Conservation (phyloP, 306 rosid species). For the Rubus idaeus region DNA sequence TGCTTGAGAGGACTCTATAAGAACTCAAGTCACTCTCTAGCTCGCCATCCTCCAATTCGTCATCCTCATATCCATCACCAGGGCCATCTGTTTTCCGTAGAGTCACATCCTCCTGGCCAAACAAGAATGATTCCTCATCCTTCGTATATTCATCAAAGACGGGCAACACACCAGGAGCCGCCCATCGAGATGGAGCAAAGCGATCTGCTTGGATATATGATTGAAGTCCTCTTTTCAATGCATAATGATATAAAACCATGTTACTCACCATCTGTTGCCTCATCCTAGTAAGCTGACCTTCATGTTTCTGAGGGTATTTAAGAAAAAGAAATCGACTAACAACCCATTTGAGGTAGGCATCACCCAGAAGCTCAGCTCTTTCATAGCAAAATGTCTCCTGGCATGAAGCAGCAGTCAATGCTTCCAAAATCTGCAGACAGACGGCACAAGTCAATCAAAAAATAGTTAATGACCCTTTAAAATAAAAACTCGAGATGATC, state of each 20-base stretch:
- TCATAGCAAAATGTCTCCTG: conserved; percentile 99
- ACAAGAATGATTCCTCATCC: conserved; percentile 82
- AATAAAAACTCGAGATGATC: conserved; percentile 28
- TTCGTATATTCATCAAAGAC: conserved; percentile 87
- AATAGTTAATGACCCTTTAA: conserved; percentile 21
- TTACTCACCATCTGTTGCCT: conserved; percentile 98
- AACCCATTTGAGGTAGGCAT: conserved; percentile 97
- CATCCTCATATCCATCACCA: conserved; percentile 50
- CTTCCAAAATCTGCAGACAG: conserved; percentile 84
- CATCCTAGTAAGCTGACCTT: conserved; percentile 99
- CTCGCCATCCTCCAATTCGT: conserved; percentile 91
- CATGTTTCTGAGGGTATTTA: conserved; percentile 95
- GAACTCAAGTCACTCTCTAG: conserved; percentile 91
- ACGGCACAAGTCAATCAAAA: conserved; percentile 23
- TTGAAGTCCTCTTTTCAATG: conserved; percentile 81
- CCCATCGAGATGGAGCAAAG: conserved; percentile 97
- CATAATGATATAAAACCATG: conserved; percentile 88
- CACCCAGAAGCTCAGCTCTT: conserved; percentile 99
- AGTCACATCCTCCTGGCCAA: conserved; percentile 58
- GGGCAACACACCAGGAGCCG: conserved; percentile 98
- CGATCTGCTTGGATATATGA: conserved; percentile 98
- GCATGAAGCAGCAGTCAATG: conserved; percentile 98
- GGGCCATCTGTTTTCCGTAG: conserved; percentile 30
- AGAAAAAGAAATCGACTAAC: conserved; percentile 95
- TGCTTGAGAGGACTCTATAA: conserved; percentile 94